Percentiles rank a stretch among this genome's conserved stretches.
Conservation (phyloP, 306 rosid genomes). For the Rosa persica region DNA sequence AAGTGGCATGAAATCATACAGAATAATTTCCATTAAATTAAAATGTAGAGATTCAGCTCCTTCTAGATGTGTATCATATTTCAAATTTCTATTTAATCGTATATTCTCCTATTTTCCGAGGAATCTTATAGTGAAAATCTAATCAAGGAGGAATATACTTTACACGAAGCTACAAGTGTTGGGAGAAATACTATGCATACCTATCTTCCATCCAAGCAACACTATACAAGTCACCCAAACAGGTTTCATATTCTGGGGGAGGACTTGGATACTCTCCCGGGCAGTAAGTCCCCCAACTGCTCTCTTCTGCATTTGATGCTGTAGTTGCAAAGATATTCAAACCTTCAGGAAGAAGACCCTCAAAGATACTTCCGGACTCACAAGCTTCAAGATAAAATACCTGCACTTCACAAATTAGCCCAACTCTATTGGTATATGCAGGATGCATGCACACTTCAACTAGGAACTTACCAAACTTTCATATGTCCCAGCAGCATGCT, state of each 20-base stretch:
- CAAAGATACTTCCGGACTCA: constrained; percentile 94
- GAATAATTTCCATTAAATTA: background rate
- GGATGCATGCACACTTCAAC: constrained; percentile 21
- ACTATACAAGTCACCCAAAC: constrained; percentile 89
- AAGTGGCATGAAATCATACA: background rate
- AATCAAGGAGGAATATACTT: background rate
- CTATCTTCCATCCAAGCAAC: constrained; percentile 99
- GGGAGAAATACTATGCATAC: constrained; percentile 29
- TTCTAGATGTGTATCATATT: background rate
- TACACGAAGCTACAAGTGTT: background rate
- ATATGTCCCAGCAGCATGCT: constrained; percentile 79
- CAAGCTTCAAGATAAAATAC: constrained; percentile 97
- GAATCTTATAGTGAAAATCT: background rate
- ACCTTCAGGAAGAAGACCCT: constrained; percentile 84
- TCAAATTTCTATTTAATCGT: background rate
- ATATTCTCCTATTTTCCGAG: background rate
- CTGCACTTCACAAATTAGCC: constrained; percentile 39
- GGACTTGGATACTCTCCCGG: constrained; percentile 86
- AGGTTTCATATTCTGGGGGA: constrained; percentile 82
- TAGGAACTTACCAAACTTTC: constrained; percentile 59
- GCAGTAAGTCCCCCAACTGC: constrained; percentile 96
- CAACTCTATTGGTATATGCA: constrained; percentile 9
- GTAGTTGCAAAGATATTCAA: constrained; percentile 86
- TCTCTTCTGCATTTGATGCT: constrained; percentile 82
- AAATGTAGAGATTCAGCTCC: background rate